A percentile compares a stretch with the other conserved stretches of the same genome.
Evolutionary conservation across 2,329 filamentous ascomycete species (phyloP).

Genomic region (Fusarium subtropicale): DNA sequence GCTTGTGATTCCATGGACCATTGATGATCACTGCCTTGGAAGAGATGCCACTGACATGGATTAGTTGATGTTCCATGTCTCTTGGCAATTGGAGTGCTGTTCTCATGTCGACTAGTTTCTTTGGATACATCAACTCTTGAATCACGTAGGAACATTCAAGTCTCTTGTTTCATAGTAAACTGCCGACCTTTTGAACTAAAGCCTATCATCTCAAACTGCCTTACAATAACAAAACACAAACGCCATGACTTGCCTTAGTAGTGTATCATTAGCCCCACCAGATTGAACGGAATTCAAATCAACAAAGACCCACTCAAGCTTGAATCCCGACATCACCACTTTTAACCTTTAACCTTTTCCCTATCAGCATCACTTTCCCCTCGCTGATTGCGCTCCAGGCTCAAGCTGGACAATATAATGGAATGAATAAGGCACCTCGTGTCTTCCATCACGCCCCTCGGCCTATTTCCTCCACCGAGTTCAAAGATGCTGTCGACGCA

Average conservation of each 20-base stretch:
- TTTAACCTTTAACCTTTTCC: conserved; percentile 7
- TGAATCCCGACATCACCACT: conserved; percentile 27
- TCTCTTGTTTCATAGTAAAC: neutral
- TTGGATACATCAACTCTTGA: neutral
- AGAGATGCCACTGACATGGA: neutral
- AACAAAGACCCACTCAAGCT: conserved; percentile 24
- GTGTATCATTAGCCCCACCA: conserved; percentile 15
- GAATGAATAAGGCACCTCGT: conserved; percentile 52
- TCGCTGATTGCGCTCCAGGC: conserved; percentile 32
- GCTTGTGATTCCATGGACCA: conserved; percentile 10
- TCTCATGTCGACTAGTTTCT: neutral
- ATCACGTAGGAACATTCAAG: neutral
- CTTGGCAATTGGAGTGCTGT: neutral
- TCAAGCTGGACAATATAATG: conserved; percentile 43
- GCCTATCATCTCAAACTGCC: neutral
- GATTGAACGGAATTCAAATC: conserved; percentile 17
- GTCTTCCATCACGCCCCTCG: conserved; percentile 54
- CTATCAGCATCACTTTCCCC: neutral
- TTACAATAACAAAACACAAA: neutral
- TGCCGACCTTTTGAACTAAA: neutral
- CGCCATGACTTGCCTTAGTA: neutral
- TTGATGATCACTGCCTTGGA: conserved; percentile 6
- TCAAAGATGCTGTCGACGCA: conserved; percentile 62
- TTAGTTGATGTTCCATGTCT: neutral
- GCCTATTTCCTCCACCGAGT: conserved; percentile 54